These are phyloP conservation scores for Dactylellina leptospora DNA, from an alignment of 2,329 filamentous ascomycete genomes.

Conservation along the genomic window DNA sequence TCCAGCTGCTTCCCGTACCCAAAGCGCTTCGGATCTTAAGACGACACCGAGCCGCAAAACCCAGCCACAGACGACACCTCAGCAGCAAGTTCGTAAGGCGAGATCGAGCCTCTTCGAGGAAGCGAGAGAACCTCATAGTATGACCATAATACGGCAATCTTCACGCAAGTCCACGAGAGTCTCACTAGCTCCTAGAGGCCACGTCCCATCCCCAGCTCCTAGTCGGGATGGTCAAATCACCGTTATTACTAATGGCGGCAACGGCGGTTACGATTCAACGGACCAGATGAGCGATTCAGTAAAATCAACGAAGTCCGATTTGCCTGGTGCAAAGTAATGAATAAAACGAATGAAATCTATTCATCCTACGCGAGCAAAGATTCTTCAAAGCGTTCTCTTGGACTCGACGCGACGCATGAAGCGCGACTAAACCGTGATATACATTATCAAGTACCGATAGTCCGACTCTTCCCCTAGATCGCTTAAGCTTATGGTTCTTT, in stretches of 20 bases:
- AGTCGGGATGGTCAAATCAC: conserved; percentile 42
- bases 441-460: no score
- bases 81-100: conserved; percentile 48
- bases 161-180: conserved; percentile 50
- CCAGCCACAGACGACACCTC: conserved; percentile 28
- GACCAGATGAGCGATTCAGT: conserved; percentile 52
- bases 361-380: no score
- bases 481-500: neutral
- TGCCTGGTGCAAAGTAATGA: conserved; percentile 43
- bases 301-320: conserved; percentile 49
- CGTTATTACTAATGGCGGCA: conserved; percentile 39
- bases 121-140: conserved; percentile 50
- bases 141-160: conserved; percentile 51
- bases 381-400: no score
- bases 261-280: conserved; percentile 38
- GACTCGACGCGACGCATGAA: no score
- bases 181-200: conserved; percentile 42
- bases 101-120: conserved; percentile 50
- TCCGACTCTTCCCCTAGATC: neutral
- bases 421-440: no score
- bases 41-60: conserved; percentile 24
- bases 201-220: conserved; percentile 45
- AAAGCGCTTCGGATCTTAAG: conserved; percentile 32
- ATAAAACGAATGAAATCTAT: no score
- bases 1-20: conserved; percentile 28